Percentiles rank a stretch among this genome's conserved stretches.
Conservation (phyloP, 805 yeast species). For the Clavispora asparagi region DNA sequence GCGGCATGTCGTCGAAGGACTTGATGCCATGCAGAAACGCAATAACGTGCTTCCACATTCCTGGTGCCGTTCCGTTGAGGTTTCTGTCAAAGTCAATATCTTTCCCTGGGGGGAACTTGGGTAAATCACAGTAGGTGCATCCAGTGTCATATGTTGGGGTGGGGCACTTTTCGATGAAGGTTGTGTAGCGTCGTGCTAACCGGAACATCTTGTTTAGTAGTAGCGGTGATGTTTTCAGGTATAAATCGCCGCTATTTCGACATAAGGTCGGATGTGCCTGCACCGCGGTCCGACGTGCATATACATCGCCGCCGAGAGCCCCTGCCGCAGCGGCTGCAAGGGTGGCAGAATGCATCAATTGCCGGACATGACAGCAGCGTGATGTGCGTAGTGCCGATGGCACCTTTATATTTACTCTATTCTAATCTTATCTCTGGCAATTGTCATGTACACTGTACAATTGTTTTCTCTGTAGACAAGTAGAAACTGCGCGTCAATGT, state of each 20-base stretch:
- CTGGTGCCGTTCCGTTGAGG: constrained; percentile 44
- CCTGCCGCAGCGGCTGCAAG: background rate
- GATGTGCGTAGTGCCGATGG: too few species aligned
- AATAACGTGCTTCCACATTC: constrained; percentile 52
- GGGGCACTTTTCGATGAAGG: constrained; percentile 36
- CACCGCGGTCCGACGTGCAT: background rate
- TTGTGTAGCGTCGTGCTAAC: background rate
- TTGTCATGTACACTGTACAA: too few species aligned
- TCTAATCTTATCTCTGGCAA: too few species aligned
- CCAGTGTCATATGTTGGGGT: constrained; percentile 52
- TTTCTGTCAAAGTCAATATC: constrained; percentile 36
- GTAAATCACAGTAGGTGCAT: constrained; percentile 49
- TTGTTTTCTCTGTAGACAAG: too few species aligned
- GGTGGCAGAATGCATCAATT: background rate
- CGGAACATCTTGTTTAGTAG: background rate
- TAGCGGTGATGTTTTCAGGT: background rate
- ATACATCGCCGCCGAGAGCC: background rate
- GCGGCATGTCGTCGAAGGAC: constrained; percentile 39
- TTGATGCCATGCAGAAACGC: constrained; percentile 41
- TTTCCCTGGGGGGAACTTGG: constrained; percentile 36
- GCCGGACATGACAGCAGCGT: background rate
- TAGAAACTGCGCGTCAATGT: too few species aligned
- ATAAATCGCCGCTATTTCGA: background rate
- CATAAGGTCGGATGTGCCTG: background rate
- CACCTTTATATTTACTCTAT: too few species aligned